Base-by-base conservation (phyloP, 352 stramenopile genomes). In the Phytopythium vexans region DNA sequence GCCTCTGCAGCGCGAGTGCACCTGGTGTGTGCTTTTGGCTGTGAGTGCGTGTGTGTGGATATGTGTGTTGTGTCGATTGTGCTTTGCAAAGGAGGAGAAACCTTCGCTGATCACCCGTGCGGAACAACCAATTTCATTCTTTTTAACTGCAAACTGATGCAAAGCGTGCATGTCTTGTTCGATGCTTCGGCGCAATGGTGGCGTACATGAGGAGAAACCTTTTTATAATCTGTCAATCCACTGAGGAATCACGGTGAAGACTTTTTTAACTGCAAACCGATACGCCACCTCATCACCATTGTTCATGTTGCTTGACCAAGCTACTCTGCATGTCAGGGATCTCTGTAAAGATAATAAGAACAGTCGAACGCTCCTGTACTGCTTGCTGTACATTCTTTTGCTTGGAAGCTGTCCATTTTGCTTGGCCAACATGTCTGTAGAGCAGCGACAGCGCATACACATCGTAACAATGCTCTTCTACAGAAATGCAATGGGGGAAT, bases 71-170 rank as follows among this genome's bases (percentile, higher is more conserved):
- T 49, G n/a, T 54, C 27, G 34, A 9, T 32, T 31, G 40, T 38
- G 54, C 52, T 56, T 66, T 56, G 70, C 67, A 82, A 68, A 70
- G 84, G 78, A 91, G 59, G 78, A 91, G 68, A 82, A 71, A 82
- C 46, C 50, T 72, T 91, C 79, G 82, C 82, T 89, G 80, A 72
- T 68, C 63, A 55, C 86, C 76, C 59, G 56, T 90, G 80, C 88
- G 75, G 81, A 93, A 68, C 52, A 74, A 68, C 51, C 57, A 90
- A 89, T 68, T 60, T 73, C 67, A 59, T 68, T 65, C 77, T 89
- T 93, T 93, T 93, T 89, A 90, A 91, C 78, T 91, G 82, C 82
- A 89, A 89, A 72, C 78, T 64, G 77, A 90, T 85, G 62, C 62
- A 66, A 62, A 46, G 15, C 21, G 27, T 15, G 3, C 37, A 42